Percentiles rank a stretch among this genome's conserved stretches.
phyloP scores from a whole-genome alignment of 139 green algal genomes.

The Chlorella sp. region DNA sequence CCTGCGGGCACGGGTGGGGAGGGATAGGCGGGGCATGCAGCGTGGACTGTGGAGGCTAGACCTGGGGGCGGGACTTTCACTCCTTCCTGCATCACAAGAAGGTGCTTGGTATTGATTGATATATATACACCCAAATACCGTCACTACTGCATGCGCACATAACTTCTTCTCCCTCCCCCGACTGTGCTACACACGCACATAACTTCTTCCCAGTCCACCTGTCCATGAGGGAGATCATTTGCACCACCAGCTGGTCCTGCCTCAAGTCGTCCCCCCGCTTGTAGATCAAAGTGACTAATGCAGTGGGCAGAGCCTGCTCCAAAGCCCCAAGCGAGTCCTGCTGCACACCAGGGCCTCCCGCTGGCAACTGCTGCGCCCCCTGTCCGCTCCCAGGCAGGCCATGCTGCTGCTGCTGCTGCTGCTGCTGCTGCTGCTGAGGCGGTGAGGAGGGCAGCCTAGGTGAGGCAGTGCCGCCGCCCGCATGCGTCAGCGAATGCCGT shows the following conservation, averaged over 20 bases:
- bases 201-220: not conserved
- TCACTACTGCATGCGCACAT: too few relatives aligned
- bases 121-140: too few relatives aligned
- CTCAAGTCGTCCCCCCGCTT: constrained; percentile 98
- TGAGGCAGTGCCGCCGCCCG: not conserved
- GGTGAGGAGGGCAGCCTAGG: not conserved
- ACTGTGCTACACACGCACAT: not conserved
- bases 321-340: not conserved
- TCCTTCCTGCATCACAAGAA: too few relatives aligned
- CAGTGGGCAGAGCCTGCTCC: not conserved
- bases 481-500: not conserved
- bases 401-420: not conserved
- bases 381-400: too few relatives aligned
- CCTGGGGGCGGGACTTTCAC: too few relatives aligned
- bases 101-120: too few relatives aligned
- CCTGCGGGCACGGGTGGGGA: not conserved
- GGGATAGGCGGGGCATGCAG: not conserved
- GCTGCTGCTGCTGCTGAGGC: not conserved
- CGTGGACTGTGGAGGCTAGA: not conserved
- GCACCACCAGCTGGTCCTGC: constrained; percentile 87
- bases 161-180: not conserved
- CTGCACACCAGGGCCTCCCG: not conserved
- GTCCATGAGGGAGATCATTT: constrained; percentile 98
- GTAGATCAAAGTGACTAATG: constrained; percentile 85
- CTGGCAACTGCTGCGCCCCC: not conserved